Evolutionary conservation across 306 rosid genomes (phyloP).

Genomic region (Quercus cerris): DNA sequence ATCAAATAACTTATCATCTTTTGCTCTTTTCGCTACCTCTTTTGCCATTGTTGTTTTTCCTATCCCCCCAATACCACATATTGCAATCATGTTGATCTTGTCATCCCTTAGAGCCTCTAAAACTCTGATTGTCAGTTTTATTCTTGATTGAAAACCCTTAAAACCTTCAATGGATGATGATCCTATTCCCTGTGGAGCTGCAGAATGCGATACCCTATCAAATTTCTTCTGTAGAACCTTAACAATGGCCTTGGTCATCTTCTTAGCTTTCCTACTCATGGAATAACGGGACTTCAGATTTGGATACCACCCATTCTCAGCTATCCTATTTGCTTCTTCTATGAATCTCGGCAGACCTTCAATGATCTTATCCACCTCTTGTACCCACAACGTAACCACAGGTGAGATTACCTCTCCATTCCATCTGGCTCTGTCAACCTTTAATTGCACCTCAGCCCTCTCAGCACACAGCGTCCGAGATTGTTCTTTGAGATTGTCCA

Average conservation of each 20-base stretch:
- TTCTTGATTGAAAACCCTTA: constrained; percentile 12
- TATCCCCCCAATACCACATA: constrained; percentile 24
- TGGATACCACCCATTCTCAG: too few species aligned
- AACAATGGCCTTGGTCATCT: too few species aligned
- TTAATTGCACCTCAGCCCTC: background rate
- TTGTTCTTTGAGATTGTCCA: background rate
- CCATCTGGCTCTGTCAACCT: background rate
- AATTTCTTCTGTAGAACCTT: too few species aligned
- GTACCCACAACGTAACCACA: background rate
- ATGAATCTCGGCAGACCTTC: background rate
- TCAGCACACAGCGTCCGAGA: background rate
- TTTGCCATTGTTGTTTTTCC: background rate
- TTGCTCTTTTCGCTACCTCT: background rate
- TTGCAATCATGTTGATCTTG: background rate
- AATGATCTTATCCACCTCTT: background rate
- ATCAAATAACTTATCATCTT: too few species aligned
- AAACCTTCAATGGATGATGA: background rate
- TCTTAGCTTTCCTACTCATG: too few species aligned
- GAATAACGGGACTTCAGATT: too few species aligned
- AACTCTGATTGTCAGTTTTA: too few species aligned
- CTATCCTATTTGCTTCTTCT: background rate
- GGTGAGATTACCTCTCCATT: background rate
- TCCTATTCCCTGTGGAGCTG: too few species aligned
- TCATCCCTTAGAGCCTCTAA: constrained; percentile 13
- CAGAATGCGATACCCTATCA: too few species aligned